Percentiles rank a stretch among this genome's conserved stretches.
Evolutionary conservation across 495 filamentous ascomycete species (phyloP).

Genomic region (Aspergillus affinis): DNA sequence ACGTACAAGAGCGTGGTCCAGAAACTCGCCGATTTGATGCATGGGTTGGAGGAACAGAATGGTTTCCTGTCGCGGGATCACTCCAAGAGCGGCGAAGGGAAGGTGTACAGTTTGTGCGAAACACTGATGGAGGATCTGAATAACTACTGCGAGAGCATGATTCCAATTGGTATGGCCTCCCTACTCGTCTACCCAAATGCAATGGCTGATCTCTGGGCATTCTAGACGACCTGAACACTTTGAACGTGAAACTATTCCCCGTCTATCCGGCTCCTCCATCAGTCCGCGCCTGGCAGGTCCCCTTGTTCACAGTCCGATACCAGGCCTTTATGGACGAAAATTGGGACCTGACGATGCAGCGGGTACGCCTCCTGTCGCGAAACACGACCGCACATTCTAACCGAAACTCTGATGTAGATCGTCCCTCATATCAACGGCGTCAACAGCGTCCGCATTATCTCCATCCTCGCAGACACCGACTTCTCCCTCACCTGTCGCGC

Average conservation of each 20-base stretch:
- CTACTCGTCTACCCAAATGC: not conserved
- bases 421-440: conserved; percentile 86
- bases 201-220: not conserved
- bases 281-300: conserved; percentile 85
- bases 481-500: conserved; percentile 79
- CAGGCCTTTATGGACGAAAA: conserved; percentile 73
- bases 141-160: conserved; percentile 97
- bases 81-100: conserved; percentile 53
- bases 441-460: conserved; percentile 80
- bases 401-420: conserved; percentile 41
- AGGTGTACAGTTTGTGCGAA: conserved; percentile 79
- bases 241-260: conserved; percentile 95
- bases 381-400: not conserved
- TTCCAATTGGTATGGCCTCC: conserved; percentile 69
- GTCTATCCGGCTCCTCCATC: conserved; percentile 73
- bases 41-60: conserved; percentile 82
- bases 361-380: conserved; percentile 32
- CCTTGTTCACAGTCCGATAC: conserved; percentile 81
- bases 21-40: conserved; percentile 81
- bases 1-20: conserved; percentile 79
- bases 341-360: conserved; percentile 88
- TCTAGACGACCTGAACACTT: conserved; percentile 84
- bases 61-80: conserved; percentile 61
- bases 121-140: conserved; percentile 93
- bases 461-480: conserved; percentile 79